Percentiles rank a stretch among this genome's conserved stretches.
phyloP scores from a whole-genome alignment of 208 protist genomes.

The Acanthamoeba healyi region DNA sequence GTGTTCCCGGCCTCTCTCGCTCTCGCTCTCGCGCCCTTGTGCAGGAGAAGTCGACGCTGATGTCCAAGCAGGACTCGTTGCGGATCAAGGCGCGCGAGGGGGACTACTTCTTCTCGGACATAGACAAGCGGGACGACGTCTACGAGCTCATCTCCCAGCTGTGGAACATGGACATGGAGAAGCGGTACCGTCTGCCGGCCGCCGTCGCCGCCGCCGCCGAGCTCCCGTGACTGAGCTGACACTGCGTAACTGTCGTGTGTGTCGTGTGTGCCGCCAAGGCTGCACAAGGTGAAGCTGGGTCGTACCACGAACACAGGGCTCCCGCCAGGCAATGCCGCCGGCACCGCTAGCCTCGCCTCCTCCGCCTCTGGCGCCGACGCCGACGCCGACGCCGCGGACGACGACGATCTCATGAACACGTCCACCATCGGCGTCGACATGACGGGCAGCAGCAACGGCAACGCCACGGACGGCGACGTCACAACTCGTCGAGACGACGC shows the following conservation, averaged over 20 bases:
- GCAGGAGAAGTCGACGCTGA: constrained; percentile 30
- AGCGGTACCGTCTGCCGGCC: background rate
- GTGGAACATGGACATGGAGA: constrained; percentile 75
- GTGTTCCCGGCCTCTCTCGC: no score
- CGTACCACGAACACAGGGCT: background rate
- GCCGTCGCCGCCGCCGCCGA: no score
- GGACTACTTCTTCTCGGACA: constrained; percentile 67
- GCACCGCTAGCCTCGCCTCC: no score
- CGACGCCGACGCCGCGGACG: no score
- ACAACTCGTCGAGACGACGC: no score
- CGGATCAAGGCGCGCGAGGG: background rate
- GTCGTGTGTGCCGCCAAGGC: background rate
- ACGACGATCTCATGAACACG: no score
- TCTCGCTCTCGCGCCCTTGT: background rate
- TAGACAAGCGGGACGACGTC: constrained; percentile 55
- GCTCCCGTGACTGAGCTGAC: background rate
- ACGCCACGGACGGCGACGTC: no score
- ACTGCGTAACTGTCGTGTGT: no score
- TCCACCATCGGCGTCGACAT: no score
- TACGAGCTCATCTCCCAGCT: constrained; percentile 71
- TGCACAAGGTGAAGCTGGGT: constrained; percentile 4
- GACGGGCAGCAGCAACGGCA: no score
- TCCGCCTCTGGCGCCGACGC: no score
- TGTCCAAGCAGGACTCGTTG: constrained; percentile 7
- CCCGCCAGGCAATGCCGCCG: no score